phyloP scores from a whole-genome alignment of 2,329 filamentous ascomycete species.

The Elsinoe perseae region DNA sequence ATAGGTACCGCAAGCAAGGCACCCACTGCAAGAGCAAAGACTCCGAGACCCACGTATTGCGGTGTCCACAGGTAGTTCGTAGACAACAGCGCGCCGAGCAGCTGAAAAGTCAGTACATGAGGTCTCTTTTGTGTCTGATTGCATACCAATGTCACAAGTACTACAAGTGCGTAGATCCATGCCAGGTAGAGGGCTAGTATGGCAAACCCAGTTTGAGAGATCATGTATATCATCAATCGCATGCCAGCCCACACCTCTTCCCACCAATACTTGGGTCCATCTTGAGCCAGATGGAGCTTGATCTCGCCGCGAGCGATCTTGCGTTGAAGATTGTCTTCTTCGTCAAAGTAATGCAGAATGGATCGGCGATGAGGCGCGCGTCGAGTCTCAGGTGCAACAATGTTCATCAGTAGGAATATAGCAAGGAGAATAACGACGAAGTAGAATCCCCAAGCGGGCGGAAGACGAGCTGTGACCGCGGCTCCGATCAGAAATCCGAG shows the following conservation, averaged over 20 bases:
- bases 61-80: slow-evolving; percentile 58
- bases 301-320: slow-evolving; percentile 64
- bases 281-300: slow-evolving; percentile 65
- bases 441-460: slow-evolving; percentile 69
- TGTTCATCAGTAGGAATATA: slow-evolving; percentile 59
- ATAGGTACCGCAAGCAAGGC: slow-evolving; percentile 64
- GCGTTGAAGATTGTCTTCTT: slow-evolving; percentile 41
- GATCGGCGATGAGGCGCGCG: slow-evolving; percentile 61
- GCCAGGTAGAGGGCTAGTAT: slow-evolving; percentile 63
- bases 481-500: slow-evolving; percentile 67
- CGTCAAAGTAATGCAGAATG: slow-evolving; percentile 53
- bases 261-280: slow-evolving; percentile 68
- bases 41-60: slow-evolving; percentile 58
- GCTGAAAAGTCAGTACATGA: slow-evolving; percentile 30
- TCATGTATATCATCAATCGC: slow-evolving; percentile 59
- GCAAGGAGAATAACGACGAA: slow-evolving; percentile 61
- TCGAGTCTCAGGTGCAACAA: slow-evolving; percentile 63
- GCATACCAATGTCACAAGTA: slow-evolving; percentile 61
- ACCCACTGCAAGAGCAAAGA: slow-evolving; percentile 59
- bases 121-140: neutral
- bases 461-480: slow-evolving; percentile 55
- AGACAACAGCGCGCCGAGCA: slow-evolving; percentile 63
- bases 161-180: slow-evolving; percentile 72
- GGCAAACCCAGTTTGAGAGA: slow-evolving; percentile 65
- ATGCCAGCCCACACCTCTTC: slow-evolving; percentile 67